Evolutionary conservation across 23 red algal genomes (phyloP), one percentile per base, ranked within the genome.

Genomic region (Gracilaria domingensis): DNA sequence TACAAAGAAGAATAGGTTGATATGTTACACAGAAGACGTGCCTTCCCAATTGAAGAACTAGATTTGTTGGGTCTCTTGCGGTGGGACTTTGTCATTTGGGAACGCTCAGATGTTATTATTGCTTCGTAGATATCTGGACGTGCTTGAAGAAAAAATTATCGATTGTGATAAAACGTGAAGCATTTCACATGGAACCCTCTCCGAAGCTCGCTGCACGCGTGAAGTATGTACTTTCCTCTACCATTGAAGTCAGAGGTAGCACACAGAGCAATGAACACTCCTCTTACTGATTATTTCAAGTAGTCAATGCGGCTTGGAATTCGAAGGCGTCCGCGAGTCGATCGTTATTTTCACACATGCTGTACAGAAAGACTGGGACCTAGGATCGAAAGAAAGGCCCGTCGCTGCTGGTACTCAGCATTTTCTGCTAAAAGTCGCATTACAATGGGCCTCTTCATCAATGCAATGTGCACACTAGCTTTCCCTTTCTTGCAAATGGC

Each of bases 171-270:
- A 57, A 80, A 48, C 12, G 38, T 14, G 38, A 80, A 80, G n/a
- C 75, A 80, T 6, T 80, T 80, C 20, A 58, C 47, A 53, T 80
- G 75, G 24, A 49, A 80, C 4, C 75, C 75, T 53, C 20, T 9
- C 8, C 20, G 20, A 58, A 36, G 53, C 8, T 53, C 47, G 14
- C 14, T 42, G 33, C 75, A 80, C 14, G 36, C 50, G 33, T 40
- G 53, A 8, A 30, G 3, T 12, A 40, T 80, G 51, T 80, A 80
- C n/a, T 7, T 28, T 4, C 51, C 38, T 4, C 75, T 5, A 12
- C 29, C 29, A 12, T 58, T 18, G 12, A 16, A 21, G 47, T 20
- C 4, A 53, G 9, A 53, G 16, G 29, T 8, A 16, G 75, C 75
- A 80, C 36, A 80, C 3, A 26, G 4, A 44, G 29, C 75, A 80